These are phyloP conservation scores for Thymus quinquecostatus DNA, from an alignment of 257 asterid genomes.

Conservation along the genomic window DNA sequence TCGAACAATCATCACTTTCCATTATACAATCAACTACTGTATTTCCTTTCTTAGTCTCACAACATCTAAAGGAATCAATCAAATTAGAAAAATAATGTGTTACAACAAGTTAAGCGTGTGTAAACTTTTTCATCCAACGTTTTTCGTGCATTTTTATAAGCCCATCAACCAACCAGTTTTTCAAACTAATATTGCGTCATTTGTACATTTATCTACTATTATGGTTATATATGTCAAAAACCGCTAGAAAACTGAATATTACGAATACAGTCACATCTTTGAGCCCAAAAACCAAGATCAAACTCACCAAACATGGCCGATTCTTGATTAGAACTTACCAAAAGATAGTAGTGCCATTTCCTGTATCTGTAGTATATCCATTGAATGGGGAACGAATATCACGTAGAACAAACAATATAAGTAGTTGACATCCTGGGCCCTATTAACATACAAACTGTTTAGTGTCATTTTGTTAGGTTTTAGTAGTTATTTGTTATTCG, in stretches of 20 bases:
- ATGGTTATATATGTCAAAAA: background rate
- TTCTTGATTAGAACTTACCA: constrained; percentile 53
- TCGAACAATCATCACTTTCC: background rate
- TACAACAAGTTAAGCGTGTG: constrained; percentile 27
- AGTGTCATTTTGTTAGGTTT: too few relatives aligned
- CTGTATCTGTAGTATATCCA: constrained; percentile 97
- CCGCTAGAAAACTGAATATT: background rate
- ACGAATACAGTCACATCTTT: background rate
- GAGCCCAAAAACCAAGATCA: constrained; percentile 9
- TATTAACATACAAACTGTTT: constrained; percentile 28
- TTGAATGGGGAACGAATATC: constrained; percentile 87
- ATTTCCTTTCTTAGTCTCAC: background rate
- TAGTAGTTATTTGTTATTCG: too few relatives aligned
- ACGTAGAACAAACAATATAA: constrained; percentile 81
- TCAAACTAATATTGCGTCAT: background rate
- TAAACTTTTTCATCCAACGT: background rate
- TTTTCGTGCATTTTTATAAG: background rate
- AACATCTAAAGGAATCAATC: constrained; percentile 2
- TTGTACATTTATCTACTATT: background rate
- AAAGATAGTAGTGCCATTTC: constrained; percentile 98
- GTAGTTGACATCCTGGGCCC: constrained; percentile 98
- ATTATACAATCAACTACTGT: background rate
- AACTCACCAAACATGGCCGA: background rate
- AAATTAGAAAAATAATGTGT: constrained; percentile 54
- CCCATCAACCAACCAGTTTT: background rate